Evolutionary conservation across 805 yeast genomes (phyloP), one percentile per base, ranked within the genome.

Genomic region (Ogataea degrootiae): DNA sequence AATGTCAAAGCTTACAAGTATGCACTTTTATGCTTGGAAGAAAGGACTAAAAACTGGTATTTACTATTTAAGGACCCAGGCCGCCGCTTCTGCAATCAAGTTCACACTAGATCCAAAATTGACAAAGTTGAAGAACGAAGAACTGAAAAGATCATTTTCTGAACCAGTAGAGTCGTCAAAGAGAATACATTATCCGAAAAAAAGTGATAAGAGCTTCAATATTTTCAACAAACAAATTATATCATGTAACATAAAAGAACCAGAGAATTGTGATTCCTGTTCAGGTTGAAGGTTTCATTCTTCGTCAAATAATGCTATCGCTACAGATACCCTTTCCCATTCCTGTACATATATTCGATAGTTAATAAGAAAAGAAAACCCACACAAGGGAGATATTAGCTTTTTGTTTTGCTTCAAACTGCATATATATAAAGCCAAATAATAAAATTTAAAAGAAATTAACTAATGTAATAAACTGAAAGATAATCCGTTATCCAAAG

Each of bases 11-110:
- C 77, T 94, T 64, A 94, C 98, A 6, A 82, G 94, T 55, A 94
- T 94, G 97, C 99, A 94, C 69, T 94, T 94, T 76, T 92, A 94
- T 65, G 98, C 97, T 42, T 94, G 99, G 99, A 87, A 87, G 75
- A 89, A 87, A 74, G 99, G 99, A 51, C 79, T 94, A 66, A 94
- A 94, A 78, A 94, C 99, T 5, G 99, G 99, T 62, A 92, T 94
- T 95, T 94, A 94, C 76, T 94, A 94, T 71, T 75, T 94, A 68
- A 84, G 98, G 71, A 92, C 98, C 11, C 96, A 88, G 76, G 97
- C 98, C 51, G 99, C 99, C 19, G 80, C 96, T 39, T 87, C 96
- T 44, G 97, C 99, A 42, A 94, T 94, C 63, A 96, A 92, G 73
- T 92, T 90, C 69, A 86, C 94, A 16, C 76, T 85, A 45, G 87